Conservation (phyloP, 2,329 filamentous ascomycete genomes). For the Stachybotrys elegans region DNA sequence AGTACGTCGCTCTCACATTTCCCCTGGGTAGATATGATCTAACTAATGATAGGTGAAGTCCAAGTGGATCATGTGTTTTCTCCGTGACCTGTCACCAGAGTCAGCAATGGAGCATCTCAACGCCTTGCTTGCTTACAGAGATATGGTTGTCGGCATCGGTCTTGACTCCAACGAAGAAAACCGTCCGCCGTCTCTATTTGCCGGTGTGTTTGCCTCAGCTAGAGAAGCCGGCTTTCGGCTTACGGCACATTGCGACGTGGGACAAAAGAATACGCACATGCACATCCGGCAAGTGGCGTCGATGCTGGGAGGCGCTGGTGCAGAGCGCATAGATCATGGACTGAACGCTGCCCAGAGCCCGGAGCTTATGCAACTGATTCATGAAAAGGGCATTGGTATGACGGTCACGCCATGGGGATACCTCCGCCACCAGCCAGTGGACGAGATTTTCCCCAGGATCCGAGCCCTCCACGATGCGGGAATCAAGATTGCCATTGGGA, state of each 20-base stretch:
- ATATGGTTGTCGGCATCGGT: conserved; percentile 38
- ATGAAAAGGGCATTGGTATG: conserved; percentile 50
- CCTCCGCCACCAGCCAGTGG: conserved; percentile 11
- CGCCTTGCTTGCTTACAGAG: conserved; percentile 28
- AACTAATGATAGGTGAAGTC: conserved; percentile 23
- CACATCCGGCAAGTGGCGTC: conserved; percentile 41
- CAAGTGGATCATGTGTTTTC: conserved; percentile 64
- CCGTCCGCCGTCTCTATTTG: conserved; percentile 38
- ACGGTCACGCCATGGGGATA: conserved; percentile 57
- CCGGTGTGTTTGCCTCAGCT: conserved; percentile 30
- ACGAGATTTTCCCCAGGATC: conserved; percentile 43
- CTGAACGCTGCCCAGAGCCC: conserved; percentile 57
- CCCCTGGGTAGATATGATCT: background rate
- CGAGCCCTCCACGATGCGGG: conserved; percentile 53
- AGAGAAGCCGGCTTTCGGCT: conserved; percentile 36
- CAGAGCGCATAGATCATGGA: conserved; percentile 68
- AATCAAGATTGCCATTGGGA: conserved; percentile 64
- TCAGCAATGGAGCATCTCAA: conserved; percentile 61
- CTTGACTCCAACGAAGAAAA: conserved; percentile 41
- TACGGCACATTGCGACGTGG: conserved; percentile 47
- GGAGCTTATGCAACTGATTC: conserved; percentile 52
- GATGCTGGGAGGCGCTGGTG: conserved; percentile 54
- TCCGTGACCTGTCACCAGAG: conserved; percentile 64
- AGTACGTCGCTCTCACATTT: background rate
- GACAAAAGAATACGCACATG: conserved; percentile 38